Evolutionary conservation across 352 stramenopile species (phyloP).

Genomic region (Phytopythium litorale): DNA sequence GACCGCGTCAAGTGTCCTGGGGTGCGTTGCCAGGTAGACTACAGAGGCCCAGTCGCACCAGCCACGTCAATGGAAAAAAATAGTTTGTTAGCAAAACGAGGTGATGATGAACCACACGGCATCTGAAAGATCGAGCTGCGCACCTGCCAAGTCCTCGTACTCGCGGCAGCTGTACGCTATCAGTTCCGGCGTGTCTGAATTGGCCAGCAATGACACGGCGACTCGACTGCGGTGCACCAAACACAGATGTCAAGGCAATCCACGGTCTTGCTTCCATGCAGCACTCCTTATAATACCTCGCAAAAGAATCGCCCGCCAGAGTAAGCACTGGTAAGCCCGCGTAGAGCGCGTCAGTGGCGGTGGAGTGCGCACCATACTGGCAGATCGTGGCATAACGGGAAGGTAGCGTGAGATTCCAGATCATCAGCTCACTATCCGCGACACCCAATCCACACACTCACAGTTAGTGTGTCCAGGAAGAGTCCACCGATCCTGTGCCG

Average conservation of each 20-base stretch:
- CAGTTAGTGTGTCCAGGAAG: conserved; percentile 89
- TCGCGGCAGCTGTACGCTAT: conserved; percentile 41
- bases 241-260: no score
- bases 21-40: conserved; percentile 33
- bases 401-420: no score
- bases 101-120: no score
- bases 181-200: conserved; percentile 28
- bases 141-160: conserved; percentile 52
- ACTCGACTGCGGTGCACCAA: conserved; percentile 30
- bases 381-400: no score
- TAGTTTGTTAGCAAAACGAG: no score
- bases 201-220: conserved; percentile 39
- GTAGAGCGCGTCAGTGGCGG: conserved; percentile 86
- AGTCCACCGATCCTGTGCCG: conserved; percentile 71
- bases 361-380: conserved; percentile 92
- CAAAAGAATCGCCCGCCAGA: conserved; percentile 57
- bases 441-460: no score
- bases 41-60: neutral
- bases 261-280: no score
- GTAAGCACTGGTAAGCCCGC: conserved; percentile 87
- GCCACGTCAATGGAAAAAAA: no score
- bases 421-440: no score
- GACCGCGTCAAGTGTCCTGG: conserved; percentile 13
- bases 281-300: conserved; percentile 31
- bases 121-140: neutral